A percentile compares a stretch with the other conserved stretches of the same genome.
Conservation (phyloP, 345 rosid species). For the Trapa bicornis region DNA sequence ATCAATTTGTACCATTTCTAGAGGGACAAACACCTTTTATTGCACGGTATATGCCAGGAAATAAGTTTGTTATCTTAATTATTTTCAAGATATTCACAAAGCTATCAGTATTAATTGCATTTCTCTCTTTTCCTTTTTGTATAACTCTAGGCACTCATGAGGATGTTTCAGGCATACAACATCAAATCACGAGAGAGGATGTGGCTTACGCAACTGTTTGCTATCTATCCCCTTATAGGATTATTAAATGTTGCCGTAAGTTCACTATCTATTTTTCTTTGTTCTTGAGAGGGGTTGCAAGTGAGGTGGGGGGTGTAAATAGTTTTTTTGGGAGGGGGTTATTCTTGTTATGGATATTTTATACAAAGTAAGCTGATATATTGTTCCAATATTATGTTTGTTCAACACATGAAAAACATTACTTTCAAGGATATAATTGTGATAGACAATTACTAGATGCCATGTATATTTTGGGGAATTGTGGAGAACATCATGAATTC, state of each 20-base stretch:
- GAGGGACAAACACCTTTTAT: not conserved
- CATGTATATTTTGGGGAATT: too few relatives aligned
- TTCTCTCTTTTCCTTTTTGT: constrained; percentile 3
- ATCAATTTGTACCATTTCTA: not conserved
- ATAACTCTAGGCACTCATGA: constrained; percentile 45
- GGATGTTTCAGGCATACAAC: constrained; percentile 49
- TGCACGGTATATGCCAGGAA: not conserved
- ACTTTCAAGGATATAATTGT: too few relatives aligned
- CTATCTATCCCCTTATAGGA: constrained; percentile 54
- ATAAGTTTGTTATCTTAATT: not conserved
- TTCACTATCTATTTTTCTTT: constrained; percentile 1
- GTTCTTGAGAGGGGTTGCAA: not conserved
- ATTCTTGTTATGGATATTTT: not conserved
- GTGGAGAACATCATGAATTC: too few relatives aligned
- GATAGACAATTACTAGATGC: too few relatives aligned
- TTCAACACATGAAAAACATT: too few relatives aligned
- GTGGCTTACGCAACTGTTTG: constrained; percentile 29
- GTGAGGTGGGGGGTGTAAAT: not conserved
- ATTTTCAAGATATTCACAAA: not conserved
- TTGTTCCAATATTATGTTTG: too few relatives aligned
- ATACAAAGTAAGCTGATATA: not conserved
- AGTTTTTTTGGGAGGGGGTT: not conserved
- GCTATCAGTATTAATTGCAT: not conserved
- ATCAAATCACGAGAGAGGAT: constrained; percentile 19
- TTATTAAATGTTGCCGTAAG: constrained; percentile 87